Conservation (phyloP, 2,329 filamentous ascomycete species). For the Trichoderma semiorbis region DNA sequence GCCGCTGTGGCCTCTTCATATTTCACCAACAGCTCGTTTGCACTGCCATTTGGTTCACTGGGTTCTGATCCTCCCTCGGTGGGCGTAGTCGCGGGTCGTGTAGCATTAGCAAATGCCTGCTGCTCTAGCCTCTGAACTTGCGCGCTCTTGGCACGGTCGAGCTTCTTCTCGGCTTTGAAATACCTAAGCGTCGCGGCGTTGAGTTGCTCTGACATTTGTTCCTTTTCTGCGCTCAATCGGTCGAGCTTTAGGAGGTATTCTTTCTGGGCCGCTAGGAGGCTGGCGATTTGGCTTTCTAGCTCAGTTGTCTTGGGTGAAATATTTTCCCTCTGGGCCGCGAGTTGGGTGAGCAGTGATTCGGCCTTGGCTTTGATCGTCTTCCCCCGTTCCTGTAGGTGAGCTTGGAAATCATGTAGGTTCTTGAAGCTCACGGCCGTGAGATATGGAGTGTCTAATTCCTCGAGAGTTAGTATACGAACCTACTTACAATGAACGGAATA, state of each 20-base stretch:
- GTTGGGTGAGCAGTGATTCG: conserved; percentile 60
- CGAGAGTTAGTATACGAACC: neutral
- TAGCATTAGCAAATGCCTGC: conserved; percentile 71
- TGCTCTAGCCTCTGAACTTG: conserved; percentile 91
- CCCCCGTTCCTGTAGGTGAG: conserved; percentile 73
- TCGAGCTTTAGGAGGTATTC: conserved; percentile 74
- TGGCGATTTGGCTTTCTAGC: conserved; percentile 71
- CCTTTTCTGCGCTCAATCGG: conserved; percentile 71
- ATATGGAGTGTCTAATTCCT: conserved; percentile 48
- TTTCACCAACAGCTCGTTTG: conserved; percentile 68
- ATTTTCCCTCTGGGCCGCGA: conserved; percentile 50
- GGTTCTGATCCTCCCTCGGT: conserved; percentile 47
- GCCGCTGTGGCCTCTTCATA: conserved; percentile 75
- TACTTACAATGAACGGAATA: neutral
- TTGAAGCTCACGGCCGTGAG: conserved; percentile 59
- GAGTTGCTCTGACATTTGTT: conserved; percentile 78
- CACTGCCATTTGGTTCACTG: conserved; percentile 52
- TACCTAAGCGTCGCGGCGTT: conserved; percentile 88
- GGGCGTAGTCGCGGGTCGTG: conserved; percentile 41
- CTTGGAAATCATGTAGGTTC: conserved; percentile 69
- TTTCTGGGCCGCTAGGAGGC: conserved; percentile 78
- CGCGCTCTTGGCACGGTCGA: conserved; percentile 82
- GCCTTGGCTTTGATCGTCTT: conserved; percentile 73
- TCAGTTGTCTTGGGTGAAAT: conserved; percentile 66
- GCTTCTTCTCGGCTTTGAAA: conserved; percentile 90